Percentiles rank a stretch among this genome's conserved stretches.
These are phyloP conservation scores for Cutaneotrichosporon curvatum DNA, from an alignment of 1,284 basidiomycete species.

Conservation along the genomic window DNA sequence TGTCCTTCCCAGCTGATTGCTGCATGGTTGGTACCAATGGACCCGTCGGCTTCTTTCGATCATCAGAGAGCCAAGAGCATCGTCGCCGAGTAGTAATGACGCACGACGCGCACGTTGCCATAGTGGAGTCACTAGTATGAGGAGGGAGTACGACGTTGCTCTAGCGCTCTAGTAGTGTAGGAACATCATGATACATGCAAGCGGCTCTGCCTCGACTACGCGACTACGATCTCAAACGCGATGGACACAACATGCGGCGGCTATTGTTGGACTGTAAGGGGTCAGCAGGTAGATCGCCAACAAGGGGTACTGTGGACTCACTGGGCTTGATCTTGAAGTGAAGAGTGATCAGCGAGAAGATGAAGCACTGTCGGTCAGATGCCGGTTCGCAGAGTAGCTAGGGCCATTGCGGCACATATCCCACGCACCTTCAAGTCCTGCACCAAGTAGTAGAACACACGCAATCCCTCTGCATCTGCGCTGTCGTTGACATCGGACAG, in stretches of 20 bases:
- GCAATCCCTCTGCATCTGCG: slow-evolving; percentile 91
- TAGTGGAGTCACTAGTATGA: too few relatives aligned
- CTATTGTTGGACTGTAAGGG: slow-evolving; percentile 10
- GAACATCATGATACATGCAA: background rate
- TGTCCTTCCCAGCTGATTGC: too few relatives aligned
- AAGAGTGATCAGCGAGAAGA: slow-evolving; percentile 92
- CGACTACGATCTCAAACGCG: too few relatives aligned
- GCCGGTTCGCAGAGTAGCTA: background rate
- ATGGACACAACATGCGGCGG: background rate
- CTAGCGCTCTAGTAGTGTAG: too few relatives aligned
- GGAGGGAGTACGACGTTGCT: too few relatives aligned
- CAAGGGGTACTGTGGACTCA: slow-evolving; percentile 21
- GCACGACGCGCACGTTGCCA: too few relatives aligned
- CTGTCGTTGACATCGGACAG: slow-evolving; percentile 94
- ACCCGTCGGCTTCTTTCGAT: too few relatives aligned
- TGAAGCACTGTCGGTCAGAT: slow-evolving; percentile 69
- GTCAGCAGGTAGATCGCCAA: background rate
- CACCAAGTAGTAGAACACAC: slow-evolving; percentile 98
- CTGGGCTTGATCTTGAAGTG: slow-evolving; percentile 99
- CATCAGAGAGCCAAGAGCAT: too few relatives aligned
- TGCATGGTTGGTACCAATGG: too few relatives aligned
- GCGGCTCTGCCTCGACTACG: background rate
- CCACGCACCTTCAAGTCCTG: slow-evolving; percentile 83
- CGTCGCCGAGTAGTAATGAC: too few relatives aligned
- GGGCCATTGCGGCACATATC: background rate